Evolutionary conservation across 2,329 filamentous ascomycete genomes (phyloP), one percentile per base, ranked within the genome.

Genomic region (Hypoxylon sp.): DNA sequence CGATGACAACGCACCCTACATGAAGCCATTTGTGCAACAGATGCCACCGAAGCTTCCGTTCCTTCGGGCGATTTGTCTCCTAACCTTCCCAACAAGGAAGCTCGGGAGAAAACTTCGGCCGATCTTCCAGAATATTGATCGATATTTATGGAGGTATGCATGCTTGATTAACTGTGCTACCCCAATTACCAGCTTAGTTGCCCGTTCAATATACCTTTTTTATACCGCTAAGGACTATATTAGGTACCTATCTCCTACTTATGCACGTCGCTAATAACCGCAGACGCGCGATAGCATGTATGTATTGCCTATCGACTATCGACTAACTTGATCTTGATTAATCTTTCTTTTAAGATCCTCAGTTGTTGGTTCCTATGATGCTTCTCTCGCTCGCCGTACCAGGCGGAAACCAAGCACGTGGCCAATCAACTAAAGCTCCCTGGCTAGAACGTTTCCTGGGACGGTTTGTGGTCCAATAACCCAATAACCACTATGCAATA

Each of bases 51-150:
- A 30, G 55, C 68, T 53, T 65, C 68, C 65, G 60, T 62, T 57
- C 59, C 56, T 46, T 49, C 61, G 58, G 62, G 60, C 60, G 28
- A 34, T 56, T 55, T 48, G 32, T 61, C 60, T 66, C 63, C 57
- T 60, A 67, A 46, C 43, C 56, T 71, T 69, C 68, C 66, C 36
- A 63, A 65, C 36, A 17, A 56, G 66, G 68, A 68, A 71, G 68
- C 60, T 71, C 68, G 68, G 68, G 48, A 69, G 68, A 71, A 69
- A 68, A 69, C 60, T 63, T 71, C 43, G 66, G 63, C 68, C 66
- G 63, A 69, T 53, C 34, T 71, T 71, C 68, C 61, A 69, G 60
- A 71, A 69, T 51, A 43, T 48, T 48, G 45, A 53, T 60, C 65
- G 28, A 41, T 25, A 58, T 41, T n/a, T 60, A 52, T 46, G 32